phyloP scores from a whole-genome alignment of 2,329 filamentous ascomycete genomes.

The Aureobasidium mangrovei region DNA sequence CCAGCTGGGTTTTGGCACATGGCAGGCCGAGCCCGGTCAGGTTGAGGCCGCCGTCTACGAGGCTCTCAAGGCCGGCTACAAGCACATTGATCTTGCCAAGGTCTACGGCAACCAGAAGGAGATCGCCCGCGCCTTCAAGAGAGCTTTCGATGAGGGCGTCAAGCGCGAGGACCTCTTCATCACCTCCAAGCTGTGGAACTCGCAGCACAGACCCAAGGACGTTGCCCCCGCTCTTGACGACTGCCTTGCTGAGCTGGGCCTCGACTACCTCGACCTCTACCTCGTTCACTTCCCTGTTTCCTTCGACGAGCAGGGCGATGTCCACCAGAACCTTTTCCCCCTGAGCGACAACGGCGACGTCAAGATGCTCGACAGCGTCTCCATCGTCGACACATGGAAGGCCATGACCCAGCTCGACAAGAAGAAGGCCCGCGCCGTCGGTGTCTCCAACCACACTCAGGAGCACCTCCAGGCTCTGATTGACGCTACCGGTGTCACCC shows the following conservation, averaged over 20 bases:
- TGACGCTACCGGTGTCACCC: slow-evolving; percentile 54
- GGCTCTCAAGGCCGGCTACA: slow-evolving; percentile 25
- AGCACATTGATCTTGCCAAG: slow-evolving; percentile 50
- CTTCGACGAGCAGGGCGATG: slow-evolving; percentile 8
- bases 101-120: slow-evolving; percentile 73
- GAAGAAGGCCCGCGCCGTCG: slow-evolving; percentile 36
- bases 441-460: slow-evolving; percentile 79
- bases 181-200: slow-evolving; percentile 77
- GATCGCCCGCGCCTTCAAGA: slow-evolving; percentile 62
- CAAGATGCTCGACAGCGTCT: slow-evolving; percentile 63
- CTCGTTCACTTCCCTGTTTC: slow-evolving; percentile 50
- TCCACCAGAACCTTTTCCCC: slow-evolving; percentile 46
- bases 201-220: slow-evolving; percentile 55
- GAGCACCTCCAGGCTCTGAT: slow-evolving; percentile 67
- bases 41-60: slow-evolving; percentile 61
- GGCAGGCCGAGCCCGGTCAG: slow-evolving; percentile 63
- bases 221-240: slow-evolving; percentile 52
- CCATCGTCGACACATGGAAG: slow-evolving; percentile 68
- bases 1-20: slow-evolving; percentile 62
- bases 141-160: slow-evolving; percentile 58
- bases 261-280: slow-evolving; percentile 61
- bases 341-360: slow-evolving; percentile 52
- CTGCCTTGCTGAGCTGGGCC: slow-evolving; percentile 52
- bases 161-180: slow-evolving; percentile 61
- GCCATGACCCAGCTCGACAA: slow-evolving; percentile 48